Conservation (phyloP, 495 filamentous ascomycete species). For the Jackrogersella multiformis region DNA sequence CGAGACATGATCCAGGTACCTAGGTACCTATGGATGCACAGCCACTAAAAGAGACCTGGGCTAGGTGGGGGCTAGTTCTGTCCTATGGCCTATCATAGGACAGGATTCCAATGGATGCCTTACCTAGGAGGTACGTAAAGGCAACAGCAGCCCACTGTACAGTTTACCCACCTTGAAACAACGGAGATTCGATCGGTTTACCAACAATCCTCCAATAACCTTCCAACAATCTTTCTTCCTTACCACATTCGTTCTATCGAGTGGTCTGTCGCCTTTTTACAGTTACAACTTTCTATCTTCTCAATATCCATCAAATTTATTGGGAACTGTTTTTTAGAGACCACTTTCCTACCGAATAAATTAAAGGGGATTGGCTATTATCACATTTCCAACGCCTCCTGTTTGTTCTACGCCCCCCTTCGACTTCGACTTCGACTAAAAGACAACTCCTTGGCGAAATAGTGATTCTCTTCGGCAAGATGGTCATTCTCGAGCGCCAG, state of each 20-base stretch:
- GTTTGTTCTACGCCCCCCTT: not conserved
- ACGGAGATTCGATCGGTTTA: not conserved
- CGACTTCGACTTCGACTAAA: too few relatives aligned
- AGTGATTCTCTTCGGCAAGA: conserved; percentile 32
- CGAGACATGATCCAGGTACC: not conserved
- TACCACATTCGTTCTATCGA: not conserved
- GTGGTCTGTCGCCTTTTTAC: too few relatives aligned
- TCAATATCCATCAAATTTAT: too few relatives aligned
- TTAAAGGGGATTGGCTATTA: not conserved
- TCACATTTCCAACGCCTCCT: not conserved
- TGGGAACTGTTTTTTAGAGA: too few relatives aligned
- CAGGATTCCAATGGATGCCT: too few relatives aligned
- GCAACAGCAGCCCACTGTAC: too few relatives aligned
- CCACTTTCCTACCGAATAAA: not conserved
- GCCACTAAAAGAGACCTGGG: too few relatives aligned
- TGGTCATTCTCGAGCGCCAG: conserved; percentile 58
- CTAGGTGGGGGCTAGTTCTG: too few relatives aligned
- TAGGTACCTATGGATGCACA: not conserved
- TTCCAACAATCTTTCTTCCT: not conserved
- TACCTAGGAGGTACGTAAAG: not conserved
- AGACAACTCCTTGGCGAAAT: not conserved
- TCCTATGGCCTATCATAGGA: too few relatives aligned
- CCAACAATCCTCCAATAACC: not conserved
- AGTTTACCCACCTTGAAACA: conserved; percentile 1
- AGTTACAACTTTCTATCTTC: too few relatives aligned